Conservation (phyloP, 768 basidiomycete genomes). For the Tylopilus sp. region DNA sequence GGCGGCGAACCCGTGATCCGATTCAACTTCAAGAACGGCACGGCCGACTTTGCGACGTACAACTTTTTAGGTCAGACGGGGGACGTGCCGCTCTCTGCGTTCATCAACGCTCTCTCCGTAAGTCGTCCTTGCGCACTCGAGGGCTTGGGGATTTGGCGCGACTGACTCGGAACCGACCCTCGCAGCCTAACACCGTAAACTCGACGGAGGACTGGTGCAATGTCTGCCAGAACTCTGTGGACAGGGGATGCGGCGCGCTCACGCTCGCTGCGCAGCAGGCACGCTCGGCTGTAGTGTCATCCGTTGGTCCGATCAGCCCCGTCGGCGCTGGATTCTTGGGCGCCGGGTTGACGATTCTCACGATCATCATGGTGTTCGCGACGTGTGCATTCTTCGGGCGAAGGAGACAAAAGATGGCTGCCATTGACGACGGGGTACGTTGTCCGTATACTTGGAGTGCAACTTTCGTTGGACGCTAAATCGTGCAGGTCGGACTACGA, state of each 20-base stretch:
- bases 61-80: constrained; percentile 41
- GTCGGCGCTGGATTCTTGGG: constrained; percentile 67
- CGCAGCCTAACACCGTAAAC: constrained; percentile 48
- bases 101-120: constrained; percentile 43
- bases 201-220: constrained; percentile 57
- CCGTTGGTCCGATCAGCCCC: constrained; percentile 45
- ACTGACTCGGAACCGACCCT: neutral
- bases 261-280: constrained; percentile 29
- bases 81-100: constrained; percentile 54
- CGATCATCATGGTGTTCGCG: constrained; percentile 37
- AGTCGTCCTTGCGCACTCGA: constrained; percentile 1
- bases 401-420: constrained; percentile 6
- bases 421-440: constrained; percentile 20
- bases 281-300: constrained; percentile 31
- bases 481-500: constrained; percentile 21
- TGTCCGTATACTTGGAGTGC: constrained; percentile 1
- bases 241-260: constrained; percentile 55
- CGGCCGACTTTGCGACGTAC: constrained; percentile 46
- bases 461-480: constrained; percentile 1
- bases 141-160: too few species aligned
- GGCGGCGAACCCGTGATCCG: constrained; percentile 51
- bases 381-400: constrained; percentile 42
- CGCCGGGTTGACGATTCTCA: constrained; percentile 50
- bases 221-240: constrained; percentile 52
- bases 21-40: constrained; percentile 71